These are phyloP conservation scores for Melanopsichium pennsylvanicum DNA, from an alignment of 1,284 basidiomycete species.

Conservation along the genomic window DNA sequence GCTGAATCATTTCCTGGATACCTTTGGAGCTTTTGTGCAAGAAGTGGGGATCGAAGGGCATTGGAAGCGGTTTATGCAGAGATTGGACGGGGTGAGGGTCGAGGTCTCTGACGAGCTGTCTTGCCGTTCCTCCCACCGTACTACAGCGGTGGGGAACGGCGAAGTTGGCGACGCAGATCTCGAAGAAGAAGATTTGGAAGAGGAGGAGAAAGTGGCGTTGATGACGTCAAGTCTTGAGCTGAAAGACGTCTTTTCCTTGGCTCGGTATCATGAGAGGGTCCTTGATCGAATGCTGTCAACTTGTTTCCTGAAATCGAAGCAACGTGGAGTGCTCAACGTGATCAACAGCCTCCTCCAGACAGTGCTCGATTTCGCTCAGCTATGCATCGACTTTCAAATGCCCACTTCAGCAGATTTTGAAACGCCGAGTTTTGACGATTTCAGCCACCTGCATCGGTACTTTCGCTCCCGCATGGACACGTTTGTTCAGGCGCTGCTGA, in stretches of 20 bases:
- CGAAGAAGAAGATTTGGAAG: slow-evolving; percentile 30
- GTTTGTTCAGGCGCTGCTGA: slow-evolving; percentile 24
- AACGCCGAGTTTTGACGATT: slow-evolving; percentile 20
- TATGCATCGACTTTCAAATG: slow-evolving; percentile 29
- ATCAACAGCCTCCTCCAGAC: slow-evolving; percentile 33
- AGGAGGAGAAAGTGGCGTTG: slow-evolving; percentile 22
- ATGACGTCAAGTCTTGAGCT: slow-evolving; percentile 33
- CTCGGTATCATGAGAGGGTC: slow-evolving; percentile 47
- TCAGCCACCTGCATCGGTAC: slow-evolving; percentile 11
- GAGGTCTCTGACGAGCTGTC: slow-evolving; percentile 33
- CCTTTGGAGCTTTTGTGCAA: slow-evolving; percentile 23
- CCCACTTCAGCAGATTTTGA: slow-evolving; percentile 5
- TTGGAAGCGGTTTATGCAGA: slow-evolving; percentile 33
- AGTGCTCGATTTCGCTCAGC: slow-evolving; percentile 38
- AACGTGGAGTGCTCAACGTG: slow-evolving; percentile 14
- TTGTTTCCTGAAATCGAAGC: slow-evolving; percentile 45
- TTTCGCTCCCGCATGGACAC: slow-evolving; percentile 20
- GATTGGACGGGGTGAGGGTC: slow-evolving; percentile 19
- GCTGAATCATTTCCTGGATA: slow-evolving; percentile 26
- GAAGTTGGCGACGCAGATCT: slow-evolving; percentile 21
- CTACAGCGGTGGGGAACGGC: not conserved
- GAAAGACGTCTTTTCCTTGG: slow-evolving; percentile 54
- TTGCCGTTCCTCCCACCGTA: not conserved
- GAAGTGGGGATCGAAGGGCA: slow-evolving; percentile 37
- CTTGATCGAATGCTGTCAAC: slow-evolving; percentile 50